Percentiles rank a stretch among this genome's conserved stretches.
These are phyloP conservation scores for Xylaria sp. DNA, from an alignment of 2,329 filamentous ascomycete genomes.

Conservation along the genomic window DNA sequence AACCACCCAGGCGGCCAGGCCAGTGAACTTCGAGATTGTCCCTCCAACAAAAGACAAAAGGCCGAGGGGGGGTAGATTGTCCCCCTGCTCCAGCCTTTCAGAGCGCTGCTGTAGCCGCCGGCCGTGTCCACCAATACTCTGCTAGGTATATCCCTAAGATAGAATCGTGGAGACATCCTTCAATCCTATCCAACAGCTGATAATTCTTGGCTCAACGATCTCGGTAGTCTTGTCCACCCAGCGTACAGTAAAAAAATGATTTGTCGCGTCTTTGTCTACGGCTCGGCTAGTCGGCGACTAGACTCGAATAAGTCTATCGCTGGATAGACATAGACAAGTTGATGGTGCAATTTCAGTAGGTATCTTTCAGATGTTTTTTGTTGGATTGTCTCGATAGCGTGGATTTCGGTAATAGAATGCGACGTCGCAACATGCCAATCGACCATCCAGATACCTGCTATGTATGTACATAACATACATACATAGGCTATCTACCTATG, in stretches of 20 bases:
- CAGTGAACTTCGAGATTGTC: conserved; percentile 44
- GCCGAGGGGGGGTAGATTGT: conserved; percentile 47
- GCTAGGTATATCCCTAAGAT: conserved; percentile 35
- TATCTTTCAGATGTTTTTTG: neutral
- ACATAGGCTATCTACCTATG: neutral
- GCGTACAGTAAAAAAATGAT: conserved; percentile 28
- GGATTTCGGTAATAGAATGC: conserved; percentile 38
- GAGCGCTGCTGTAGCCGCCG: conserved; percentile 57
- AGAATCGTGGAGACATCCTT: conserved; percentile 43
- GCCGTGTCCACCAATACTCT: conserved; percentile 43
- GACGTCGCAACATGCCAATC: conserved; percentile 28
- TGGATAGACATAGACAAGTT: conserved; percentile 32
- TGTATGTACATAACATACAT: no score
- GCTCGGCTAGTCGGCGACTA: conserved; percentile 39
- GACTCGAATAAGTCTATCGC: conserved; percentile 29
- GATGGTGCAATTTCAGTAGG: conserved; percentile 21
- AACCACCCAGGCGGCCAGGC: conserved; percentile 41
- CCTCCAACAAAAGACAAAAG: conserved; percentile 44
- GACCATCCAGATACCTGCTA: neutral
- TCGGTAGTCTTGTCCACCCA: conserved; percentile 34
- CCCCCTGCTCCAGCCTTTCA: conserved; percentile 55
- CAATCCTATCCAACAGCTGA: conserved; percentile 40
- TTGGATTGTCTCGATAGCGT: conserved; percentile 27
- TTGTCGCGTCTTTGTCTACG: conserved; percentile 29
- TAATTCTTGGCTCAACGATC: conserved; percentile 40